phyloP scores from a whole-genome alignment of 371 early-diverging fungal species.

The Actinomortierella ambigua region DNA sequence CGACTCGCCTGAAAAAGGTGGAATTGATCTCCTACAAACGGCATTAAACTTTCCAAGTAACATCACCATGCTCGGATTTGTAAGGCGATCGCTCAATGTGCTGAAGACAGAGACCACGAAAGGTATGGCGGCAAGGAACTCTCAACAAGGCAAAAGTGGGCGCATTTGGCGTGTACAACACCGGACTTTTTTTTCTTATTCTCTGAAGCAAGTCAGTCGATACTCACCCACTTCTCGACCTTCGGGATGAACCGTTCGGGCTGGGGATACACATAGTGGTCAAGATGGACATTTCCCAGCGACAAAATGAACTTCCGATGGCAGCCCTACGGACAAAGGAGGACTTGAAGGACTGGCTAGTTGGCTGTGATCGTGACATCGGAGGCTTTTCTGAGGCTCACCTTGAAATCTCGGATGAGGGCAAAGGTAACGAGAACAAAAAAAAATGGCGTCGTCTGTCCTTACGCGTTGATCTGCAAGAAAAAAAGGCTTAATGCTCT shows the following conservation, averaged over 20 bases:
- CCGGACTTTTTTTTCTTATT: neutral
- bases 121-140: slow-evolving; percentile 39
- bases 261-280: slow-evolving; percentile 24
- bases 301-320: slow-evolving; percentile 76
- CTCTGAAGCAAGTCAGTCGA: neutral
- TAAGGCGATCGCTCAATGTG: slow-evolving; percentile 55
- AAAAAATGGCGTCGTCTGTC: too few relatives aligned
- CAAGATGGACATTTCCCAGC: slow-evolving; percentile 47
- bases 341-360: slow-evolving; percentile 73
- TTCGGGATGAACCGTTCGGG: slow-evolving; percentile 15
- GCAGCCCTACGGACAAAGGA: slow-evolving; percentile 60
- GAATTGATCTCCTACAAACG: too few relatives aligned
- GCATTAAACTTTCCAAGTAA: too few relatives aligned
- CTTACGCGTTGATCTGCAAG: too few relatives aligned
- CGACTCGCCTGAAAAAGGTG: too few relatives aligned
- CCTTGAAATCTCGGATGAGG: slow-evolving; percentile 61
- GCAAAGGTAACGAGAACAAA: slow-evolving; percentile 37
- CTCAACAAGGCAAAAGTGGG: neutral
- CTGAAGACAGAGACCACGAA: slow-evolving; percentile 58
- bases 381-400: slow-evolving; percentile 74
- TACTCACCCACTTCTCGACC: neutral
- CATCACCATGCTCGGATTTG: slow-evolving; percentile 56
- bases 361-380: slow-evolving; percentile 92
- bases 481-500: too few relatives aligned
- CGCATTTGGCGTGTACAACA: neutral